Evolutionary conservation across 2,329 filamentous ascomycete species (phyloP).

Genomic region (Aspergillus sp.): DNA sequence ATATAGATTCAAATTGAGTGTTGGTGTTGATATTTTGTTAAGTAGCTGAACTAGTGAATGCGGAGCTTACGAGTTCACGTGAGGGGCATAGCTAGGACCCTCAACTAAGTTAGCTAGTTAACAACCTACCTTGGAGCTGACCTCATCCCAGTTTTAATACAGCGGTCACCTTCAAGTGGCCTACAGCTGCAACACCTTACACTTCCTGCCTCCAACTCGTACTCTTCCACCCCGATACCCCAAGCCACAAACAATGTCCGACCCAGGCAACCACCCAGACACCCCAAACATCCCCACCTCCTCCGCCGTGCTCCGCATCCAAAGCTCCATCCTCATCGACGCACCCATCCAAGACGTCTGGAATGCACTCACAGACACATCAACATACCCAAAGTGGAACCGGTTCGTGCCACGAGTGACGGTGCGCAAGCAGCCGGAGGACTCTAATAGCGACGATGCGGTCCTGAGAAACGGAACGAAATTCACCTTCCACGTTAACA

Average conservation of each 20-base stretch:
- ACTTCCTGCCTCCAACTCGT: neutral
- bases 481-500: conserved; percentile 46
- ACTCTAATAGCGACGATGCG: neutral
- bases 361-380: conserved; percentile 45
- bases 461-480: conserved; percentile 40
- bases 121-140: neutral
- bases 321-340: conserved; percentile 39
- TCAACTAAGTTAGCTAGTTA: neutral
- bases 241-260: neutral
- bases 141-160: neutral
- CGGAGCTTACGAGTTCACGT: neutral
- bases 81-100: neutral
- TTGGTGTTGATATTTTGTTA: no score
- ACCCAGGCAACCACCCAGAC: conserved; percentile 13
- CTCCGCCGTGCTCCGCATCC: conserved; percentile 30
- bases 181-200: neutral
- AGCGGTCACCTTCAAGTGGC: neutral
- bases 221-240: neutral
- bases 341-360: conserved; percentile 46
- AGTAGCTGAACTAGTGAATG: no score
- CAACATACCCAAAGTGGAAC: conserved; percentile 51
- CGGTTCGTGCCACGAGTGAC: conserved; percentile 46
- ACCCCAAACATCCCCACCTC: conserved; percentile 32
- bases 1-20: no score
- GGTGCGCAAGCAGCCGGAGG: conserved; percentile 43